These are phyloP conservation scores for Magnaporthiopsis incrustans DNA, from an alignment of 2,329 filamentous ascomycete genomes.

Conservation along the genomic window DNA sequence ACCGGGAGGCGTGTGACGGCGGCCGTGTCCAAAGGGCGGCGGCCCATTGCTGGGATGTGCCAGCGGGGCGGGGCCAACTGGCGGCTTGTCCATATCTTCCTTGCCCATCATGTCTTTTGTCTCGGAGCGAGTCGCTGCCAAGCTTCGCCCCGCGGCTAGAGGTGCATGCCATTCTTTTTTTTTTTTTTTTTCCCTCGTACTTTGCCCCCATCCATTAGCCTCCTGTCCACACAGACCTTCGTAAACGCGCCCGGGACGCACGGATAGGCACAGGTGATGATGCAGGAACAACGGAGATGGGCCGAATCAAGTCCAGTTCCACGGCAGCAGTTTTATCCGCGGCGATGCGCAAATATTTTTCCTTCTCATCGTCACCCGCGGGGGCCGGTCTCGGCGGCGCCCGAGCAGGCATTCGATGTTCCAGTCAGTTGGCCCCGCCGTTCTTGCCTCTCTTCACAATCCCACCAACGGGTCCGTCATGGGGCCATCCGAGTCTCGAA, in stretches of 20 bases:
- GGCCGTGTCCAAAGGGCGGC: too few relatives aligned
- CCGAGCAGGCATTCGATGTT: too few relatives aligned
- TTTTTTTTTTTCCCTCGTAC: neutral
- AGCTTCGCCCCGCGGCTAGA: neutral
- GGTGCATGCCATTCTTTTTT: neutral
- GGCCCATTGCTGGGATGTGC: neutral
- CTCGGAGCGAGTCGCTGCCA: neutral
- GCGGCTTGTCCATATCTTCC: neutral
- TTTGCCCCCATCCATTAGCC: neutral
- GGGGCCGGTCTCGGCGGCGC: neutral
- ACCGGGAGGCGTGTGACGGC: too few relatives aligned
- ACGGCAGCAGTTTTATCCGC: too few relatives aligned
- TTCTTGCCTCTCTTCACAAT: too few relatives aligned
- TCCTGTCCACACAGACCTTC: neutral
- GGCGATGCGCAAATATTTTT: neutral
- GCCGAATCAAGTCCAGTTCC: neutral
- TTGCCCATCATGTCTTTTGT: neutral
- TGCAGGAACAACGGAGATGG: neutral
- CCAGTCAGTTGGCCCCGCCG: too few relatives aligned
- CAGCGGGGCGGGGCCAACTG: neutral
- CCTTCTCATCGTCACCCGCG: neutral
- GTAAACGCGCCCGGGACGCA: neutral
- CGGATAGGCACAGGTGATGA: neutral
- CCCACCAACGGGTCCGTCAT: too few relatives aligned
- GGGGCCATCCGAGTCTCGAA: too few relatives aligned